Conservation (phyloP, 139 green algal genomes). For the Pseudopediastrum boryanum region DNA sequence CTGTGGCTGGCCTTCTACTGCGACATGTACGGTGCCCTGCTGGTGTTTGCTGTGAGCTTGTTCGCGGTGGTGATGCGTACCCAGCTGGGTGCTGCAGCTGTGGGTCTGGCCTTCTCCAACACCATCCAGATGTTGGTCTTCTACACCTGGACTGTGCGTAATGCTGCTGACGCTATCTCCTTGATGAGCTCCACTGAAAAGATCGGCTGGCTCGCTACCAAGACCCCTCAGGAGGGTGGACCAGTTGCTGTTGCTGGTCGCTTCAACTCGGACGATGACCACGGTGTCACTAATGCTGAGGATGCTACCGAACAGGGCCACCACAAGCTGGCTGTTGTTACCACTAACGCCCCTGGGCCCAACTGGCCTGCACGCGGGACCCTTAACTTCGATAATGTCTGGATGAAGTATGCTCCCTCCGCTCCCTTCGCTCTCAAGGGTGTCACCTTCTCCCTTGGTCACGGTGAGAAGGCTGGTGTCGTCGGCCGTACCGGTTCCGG, state of each 20-base stretch:
- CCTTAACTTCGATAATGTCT: constrained; percentile 44
- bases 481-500: constrained; percentile 77
- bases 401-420: constrained; percentile 37
- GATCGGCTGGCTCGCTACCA: constrained; percentile 54
- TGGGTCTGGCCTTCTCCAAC: constrained; percentile 69
- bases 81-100: constrained; percentile 48
- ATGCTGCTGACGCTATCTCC: constrained; percentile 49
- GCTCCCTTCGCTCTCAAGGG: constrained; percentile 35
- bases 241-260: constrained; percentile 8
- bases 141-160: constrained; percentile 56
- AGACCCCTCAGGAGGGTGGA: constrained; percentile 45
- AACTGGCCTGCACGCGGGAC: constrained; percentile 43
- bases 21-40: constrained; percentile 49
- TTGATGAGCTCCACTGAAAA: constrained; percentile 53
- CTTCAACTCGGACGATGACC: no score
- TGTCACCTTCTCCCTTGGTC: constrained; percentile 43
- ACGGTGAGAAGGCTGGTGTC: constrained; percentile 67
- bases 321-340: constrained; percentile 7
- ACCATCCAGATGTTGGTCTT: constrained; percentile 59
- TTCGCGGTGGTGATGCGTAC: constrained; percentile 45
- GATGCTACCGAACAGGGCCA: background rate
- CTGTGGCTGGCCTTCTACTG: constrained; percentile 67
- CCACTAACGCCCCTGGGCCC: background rate
- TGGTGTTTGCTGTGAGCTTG: constrained; percentile 52
- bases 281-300: background rate